These are phyloP conservation scores for Fusarium sp. DNA, from an alignment of 2,329 filamentous ascomycete genomes.

Conservation along the genomic window DNA sequence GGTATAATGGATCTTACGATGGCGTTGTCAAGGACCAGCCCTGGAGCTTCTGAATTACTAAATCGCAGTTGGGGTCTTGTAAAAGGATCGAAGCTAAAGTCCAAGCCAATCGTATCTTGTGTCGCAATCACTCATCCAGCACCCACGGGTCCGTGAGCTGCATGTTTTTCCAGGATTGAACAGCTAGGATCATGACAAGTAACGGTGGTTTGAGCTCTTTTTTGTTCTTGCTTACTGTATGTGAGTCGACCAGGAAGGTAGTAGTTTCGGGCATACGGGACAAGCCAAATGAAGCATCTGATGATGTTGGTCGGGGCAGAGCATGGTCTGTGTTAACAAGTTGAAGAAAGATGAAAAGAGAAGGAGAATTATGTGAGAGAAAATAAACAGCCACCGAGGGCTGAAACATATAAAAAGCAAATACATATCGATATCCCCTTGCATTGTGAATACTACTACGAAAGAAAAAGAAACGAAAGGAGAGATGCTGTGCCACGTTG, in stretches of 20 bases:
- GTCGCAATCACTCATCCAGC: not conserved
- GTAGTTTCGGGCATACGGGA: slow-evolving; percentile 19
- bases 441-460: not conserved
- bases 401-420: slow-evolving; percentile 14
- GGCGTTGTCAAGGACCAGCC: slow-evolving; percentile 20
- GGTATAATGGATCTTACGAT: slow-evolving; percentile 32
- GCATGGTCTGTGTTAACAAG: not conserved
- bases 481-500: slow-evolving; percentile 5
- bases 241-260: slow-evolving; percentile 10
- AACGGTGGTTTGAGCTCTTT: not conserved
- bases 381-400: not conserved
- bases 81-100: slow-evolving; percentile 2
- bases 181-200: slow-evolving; percentile 22
- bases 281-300: slow-evolving; percentile 4
- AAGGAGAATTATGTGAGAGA: not conserved
- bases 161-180: not conserved
- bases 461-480: slow-evolving; percentile 4
- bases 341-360: not conserved
- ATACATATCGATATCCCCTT: not conserved
- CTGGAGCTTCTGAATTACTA: slow-evolving; percentile 6
- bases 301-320: not conserved
- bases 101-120: slow-evolving; percentile 18
- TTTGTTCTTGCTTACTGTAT: not conserved
- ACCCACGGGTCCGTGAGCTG: slow-evolving; percentile 3
- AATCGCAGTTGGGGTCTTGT: not conserved